These are phyloP conservation scores for Colletotrichum tabaci DNA, from an alignment of 2,329 filamentous ascomycete species.

Conservation along the genomic window DNA sequence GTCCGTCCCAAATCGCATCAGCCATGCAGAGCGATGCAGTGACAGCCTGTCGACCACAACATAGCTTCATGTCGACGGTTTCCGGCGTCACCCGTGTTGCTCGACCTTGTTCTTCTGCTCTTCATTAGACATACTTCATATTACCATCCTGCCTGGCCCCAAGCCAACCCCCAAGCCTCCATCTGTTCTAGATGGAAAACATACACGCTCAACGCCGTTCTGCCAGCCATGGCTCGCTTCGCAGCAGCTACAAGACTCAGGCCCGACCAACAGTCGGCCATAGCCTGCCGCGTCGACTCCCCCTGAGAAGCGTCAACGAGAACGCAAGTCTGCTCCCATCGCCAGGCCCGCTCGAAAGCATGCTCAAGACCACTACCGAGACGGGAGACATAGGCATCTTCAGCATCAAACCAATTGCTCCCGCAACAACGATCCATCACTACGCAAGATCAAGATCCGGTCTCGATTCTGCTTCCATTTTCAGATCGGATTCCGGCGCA, in stretches of 20 bases:
- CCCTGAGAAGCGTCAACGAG: constrained; percentile 62
- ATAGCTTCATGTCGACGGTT: constrained; percentile 36
- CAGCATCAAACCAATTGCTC: constrained; percentile 63
- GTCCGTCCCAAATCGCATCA: background rate
- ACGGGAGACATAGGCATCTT: constrained; percentile 76
- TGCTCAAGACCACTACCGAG: constrained; percentile 77
- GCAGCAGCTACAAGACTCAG: constrained; percentile 51
- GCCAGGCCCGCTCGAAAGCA: constrained; percentile 72
- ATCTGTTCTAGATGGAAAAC: constrained; percentile 49
- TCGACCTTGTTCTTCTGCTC: constrained; percentile 4
- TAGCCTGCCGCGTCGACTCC: constrained; percentile 53
- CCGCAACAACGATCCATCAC: constrained; percentile 51
- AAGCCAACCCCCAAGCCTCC: background rate
- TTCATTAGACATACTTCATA: constrained; percentile 33
- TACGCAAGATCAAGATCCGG: constrained; percentile 49
- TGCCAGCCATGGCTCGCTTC: constrained; percentile 58
- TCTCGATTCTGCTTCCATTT: constrained; percentile 48
- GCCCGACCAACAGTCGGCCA: constrained; percentile 42
- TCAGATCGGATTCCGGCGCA: constrained; percentile 50
- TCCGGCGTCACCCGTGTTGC: background rate
- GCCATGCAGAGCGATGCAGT: constrained; percentile 4
- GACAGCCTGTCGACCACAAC: constrained; percentile 13
- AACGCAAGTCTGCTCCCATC: constrained; percentile 60
- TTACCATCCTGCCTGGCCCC: constrained; percentile 15
- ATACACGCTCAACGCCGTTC: constrained; percentile 51